Conservation (phyloP, 495 filamentous ascomycete genomes). For the Bacidia gigantensis region DNA sequence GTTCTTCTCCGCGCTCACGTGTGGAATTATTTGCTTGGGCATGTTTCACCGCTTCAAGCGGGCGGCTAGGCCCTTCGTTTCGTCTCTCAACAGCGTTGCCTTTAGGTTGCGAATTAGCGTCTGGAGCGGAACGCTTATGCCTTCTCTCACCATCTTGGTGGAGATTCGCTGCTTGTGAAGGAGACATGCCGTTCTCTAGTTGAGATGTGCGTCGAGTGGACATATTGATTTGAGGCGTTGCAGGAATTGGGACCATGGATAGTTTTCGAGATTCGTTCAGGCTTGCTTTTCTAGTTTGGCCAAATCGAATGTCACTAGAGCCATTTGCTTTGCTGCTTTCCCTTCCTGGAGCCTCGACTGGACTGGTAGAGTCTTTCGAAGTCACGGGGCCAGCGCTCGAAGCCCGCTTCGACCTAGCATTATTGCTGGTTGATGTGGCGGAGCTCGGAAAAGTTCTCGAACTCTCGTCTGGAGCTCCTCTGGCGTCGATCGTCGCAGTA, state of each 20-base stretch:
- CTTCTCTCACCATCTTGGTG: slow-evolving; percentile 8
- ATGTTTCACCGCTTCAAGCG: slow-evolving; percentile 15
- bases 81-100: slow-evolving; percentile 12
- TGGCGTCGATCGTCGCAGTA: slow-evolving; percentile 11
- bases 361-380: slow-evolving; percentile 31
- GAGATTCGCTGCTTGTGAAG: background rate
- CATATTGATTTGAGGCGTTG: slow-evolving; percentile 4
- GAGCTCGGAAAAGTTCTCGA: slow-evolving; percentile 13
- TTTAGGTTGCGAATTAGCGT: slow-evolving; percentile 9
- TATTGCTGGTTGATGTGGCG: slow-evolving; percentile 17
- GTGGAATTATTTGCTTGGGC: slow-evolving; percentile 14
- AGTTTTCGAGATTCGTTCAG: background rate
- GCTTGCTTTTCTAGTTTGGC: background rate
- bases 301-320: background rate
- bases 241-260: background rate
- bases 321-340: slow-evolving; percentile 27
- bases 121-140: slow-evolving; percentile 5
- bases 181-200: background rate
- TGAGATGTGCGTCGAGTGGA: background rate
- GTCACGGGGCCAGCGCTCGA: slow-evolving; percentile 29
- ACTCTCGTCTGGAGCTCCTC: slow-evolving; percentile 20
- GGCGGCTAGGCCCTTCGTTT: slow-evolving; percentile 16
- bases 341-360: slow-evolving; percentile 17
- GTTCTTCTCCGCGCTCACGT: slow-evolving; percentile 35
- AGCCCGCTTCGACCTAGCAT: slow-evolving; percentile 27